Conservation (phyloP, 192 early-diverging fungal genomes). For the Podila epigama region DNA sequence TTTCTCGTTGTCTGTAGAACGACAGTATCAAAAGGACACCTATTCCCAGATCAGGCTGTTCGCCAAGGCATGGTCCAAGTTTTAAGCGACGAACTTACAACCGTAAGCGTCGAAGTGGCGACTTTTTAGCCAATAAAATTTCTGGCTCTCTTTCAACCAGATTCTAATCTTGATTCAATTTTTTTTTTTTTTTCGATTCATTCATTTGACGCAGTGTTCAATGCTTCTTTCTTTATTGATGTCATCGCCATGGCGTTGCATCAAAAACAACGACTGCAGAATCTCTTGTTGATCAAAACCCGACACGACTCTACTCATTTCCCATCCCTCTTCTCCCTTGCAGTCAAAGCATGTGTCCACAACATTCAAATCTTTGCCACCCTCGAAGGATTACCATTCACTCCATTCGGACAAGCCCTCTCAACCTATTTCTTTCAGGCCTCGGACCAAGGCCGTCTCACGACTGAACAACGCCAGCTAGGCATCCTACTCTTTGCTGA, state of each 20-base stretch:
- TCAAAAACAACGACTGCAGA: conserved; percentile 13
- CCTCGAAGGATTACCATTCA: conserved; percentile 25
- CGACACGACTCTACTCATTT: conserved; percentile 7
- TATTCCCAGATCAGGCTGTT: no score
- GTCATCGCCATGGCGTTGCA: conserved; percentile 28
- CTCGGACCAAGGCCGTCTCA: conserved; percentile 21
- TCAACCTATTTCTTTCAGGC: conserved; percentile 6
- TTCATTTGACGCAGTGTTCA: no score
- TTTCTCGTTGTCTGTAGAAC: no score
- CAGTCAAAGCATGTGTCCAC: conserved; percentile 34
- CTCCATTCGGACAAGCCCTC: conserved; percentile 36
- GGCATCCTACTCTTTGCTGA: conserved; percentile 34
- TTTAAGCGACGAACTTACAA: no score
- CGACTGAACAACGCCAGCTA: conserved; percentile 30
- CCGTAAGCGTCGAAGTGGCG: no score
- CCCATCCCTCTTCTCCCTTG: conserved; percentile 24
- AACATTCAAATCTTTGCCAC: conserved; percentile 29
- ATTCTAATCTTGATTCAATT: no score
- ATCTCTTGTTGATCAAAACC: conserved; percentile 1
- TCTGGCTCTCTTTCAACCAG: no score
- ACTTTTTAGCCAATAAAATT: no score
- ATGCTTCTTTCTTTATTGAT: no score
- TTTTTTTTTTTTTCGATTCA: not conserved
- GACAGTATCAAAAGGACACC: no score
- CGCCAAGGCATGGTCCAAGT: no score